Base-by-base conservation (phyloP, 2,329 filamentous ascomycete species). In the Alternaria postmessia region DNA sequence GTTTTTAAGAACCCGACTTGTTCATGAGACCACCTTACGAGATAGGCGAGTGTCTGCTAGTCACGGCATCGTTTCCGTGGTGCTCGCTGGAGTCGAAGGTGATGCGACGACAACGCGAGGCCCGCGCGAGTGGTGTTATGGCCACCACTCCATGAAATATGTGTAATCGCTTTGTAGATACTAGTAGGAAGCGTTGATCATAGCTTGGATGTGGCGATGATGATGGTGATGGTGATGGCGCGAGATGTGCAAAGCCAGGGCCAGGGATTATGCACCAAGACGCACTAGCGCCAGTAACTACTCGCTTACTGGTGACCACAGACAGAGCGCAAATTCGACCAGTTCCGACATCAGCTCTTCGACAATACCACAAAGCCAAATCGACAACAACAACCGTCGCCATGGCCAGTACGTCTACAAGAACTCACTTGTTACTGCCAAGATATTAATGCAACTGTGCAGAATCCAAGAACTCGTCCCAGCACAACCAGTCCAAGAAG, bases 381-480 rank as follows among this genome's bases (percentile, higher is more conserved):
- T 70, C 73, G 70, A 75, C 71, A 69, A 59, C 61, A 65, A 77
- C 69, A 75, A 72, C 75, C 72, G 78, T 86, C 86, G 84, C 85
- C 84, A 90, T 90, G 88, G 88, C 88, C 85, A 90, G 88, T 90
- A 88, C 68, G 88, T 89, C 61, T 36, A 30, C 43, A 46, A 36
- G 32, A 42, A 30, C 42, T 38, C 30, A n/a, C 44, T 2, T 14
- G 3, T n/a, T n/a, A 18, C 32, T 28, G 28, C 47, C 20, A 39
- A 41, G 49, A 44, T 52, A 56, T 68, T 73, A 66, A 71, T 44
- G 48, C 30, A 41, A 18, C 5, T 42, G 54, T 62, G 60, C 82
- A 97, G 94, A 98, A 89, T 98, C 95, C 80, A 98, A 98, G 93
- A 98, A 98, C 91, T 96, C 93, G 86, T 97, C 94, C 80, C 94